phyloP scores from a whole-genome alignment of 352 stramenopile species.

The Pythium coloratum region DNA sequence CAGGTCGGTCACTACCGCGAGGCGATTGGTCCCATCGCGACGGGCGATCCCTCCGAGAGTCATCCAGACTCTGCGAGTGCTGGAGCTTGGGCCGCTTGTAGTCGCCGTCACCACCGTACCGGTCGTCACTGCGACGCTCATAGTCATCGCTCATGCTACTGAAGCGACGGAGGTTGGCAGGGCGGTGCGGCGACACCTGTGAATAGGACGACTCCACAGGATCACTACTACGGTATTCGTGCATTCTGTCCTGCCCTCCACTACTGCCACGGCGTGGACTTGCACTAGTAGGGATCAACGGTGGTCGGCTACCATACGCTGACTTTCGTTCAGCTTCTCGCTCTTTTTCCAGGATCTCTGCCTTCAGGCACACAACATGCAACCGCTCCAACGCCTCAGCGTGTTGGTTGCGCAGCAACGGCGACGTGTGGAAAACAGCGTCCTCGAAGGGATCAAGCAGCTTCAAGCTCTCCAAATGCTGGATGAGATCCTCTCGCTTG shows the following conservation, averaged over 20 bases:
- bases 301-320: slow-evolving; percentile 23
- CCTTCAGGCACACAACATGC: slow-evolving; percentile 54
- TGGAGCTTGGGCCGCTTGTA: slow-evolving; percentile 61
- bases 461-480: slow-evolving; percentile 44
- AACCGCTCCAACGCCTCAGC: slow-evolving; percentile 47
- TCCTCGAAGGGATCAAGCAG: slow-evolving; percentile 53
- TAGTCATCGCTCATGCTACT: slow-evolving; percentile 23
- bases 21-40: slow-evolving; percentile 38
- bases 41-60: slow-evolving; percentile 35
- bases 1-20: slow-evolving; percentile 4
- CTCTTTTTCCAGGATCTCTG: slow-evolving; percentile 52
- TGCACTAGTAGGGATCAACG: slow-evolving; percentile 18
- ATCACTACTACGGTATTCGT: slow-evolving; percentile 27
- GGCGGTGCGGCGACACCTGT: slow-evolving; percentile 4
- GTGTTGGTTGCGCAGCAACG: slow-evolving; percentile 42
- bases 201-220: slow-evolving; percentile 17
- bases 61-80: slow-evolving; percentile 63
- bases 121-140: slow-evolving; percentile 21
- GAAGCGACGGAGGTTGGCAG: slow-evolving; percentile 16
- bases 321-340: slow-evolving; percentile 50
- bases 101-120: slow-evolving; percentile 13
- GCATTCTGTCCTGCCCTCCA: slow-evolving; percentile 5
- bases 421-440: slow-evolving; percentile 29
- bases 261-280: not conserved
- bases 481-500: slow-evolving; percentile 63